Conservation (phyloP, 2,329 filamentous ascomycete species). For the Didymella segeticola region DNA sequence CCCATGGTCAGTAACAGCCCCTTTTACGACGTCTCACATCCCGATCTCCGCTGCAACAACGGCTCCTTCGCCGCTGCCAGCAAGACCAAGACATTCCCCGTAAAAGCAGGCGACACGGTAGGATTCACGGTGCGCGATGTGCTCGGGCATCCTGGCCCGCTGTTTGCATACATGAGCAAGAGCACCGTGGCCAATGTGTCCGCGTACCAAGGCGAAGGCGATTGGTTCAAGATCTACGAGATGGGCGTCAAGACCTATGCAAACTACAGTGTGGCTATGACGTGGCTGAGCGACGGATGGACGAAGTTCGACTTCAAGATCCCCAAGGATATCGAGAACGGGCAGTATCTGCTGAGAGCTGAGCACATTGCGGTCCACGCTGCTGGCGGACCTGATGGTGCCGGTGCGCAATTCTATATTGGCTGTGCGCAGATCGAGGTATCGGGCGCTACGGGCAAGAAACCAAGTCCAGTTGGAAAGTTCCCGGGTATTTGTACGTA, state of each 20-base stretch:
- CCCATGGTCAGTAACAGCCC: conserved; percentile 5
- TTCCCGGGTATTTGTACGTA: conserved; percentile 44
- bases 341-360: conserved; percentile 51
- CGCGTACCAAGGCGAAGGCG: conserved; percentile 70
- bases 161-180: conserved; percentile 50
- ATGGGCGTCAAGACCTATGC: conserved; percentile 33
- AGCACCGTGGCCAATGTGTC: conserved; percentile 68
- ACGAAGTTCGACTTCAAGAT: conserved; percentile 16
- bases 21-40: conserved; percentile 7
- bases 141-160: conserved; percentile 52
- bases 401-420: conserved; percentile 50
- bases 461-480: conserved; percentile 42
- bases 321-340: conserved; percentile 26
- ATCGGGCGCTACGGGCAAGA: conserved; percentile 38
- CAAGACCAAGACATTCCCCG: conserved; percentile 45
- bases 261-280: conserved; percentile 9
- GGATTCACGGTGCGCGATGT: conserved; percentile 59
- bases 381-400: conserved; percentile 34
- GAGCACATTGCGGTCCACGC: conserved; percentile 54
- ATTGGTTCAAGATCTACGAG: conserved; percentile 48
- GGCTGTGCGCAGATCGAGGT: conserved; percentile 53
- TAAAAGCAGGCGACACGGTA: conserved; percentile 57
- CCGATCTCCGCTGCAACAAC: conserved; percentile 47
- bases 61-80: conserved; percentile 36
- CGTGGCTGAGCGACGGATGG: conserved; percentile 17